phyloP scores from a whole-genome alignment of 2,329 filamentous ascomycete genomes.

The Aspergillus terreus region DNA sequence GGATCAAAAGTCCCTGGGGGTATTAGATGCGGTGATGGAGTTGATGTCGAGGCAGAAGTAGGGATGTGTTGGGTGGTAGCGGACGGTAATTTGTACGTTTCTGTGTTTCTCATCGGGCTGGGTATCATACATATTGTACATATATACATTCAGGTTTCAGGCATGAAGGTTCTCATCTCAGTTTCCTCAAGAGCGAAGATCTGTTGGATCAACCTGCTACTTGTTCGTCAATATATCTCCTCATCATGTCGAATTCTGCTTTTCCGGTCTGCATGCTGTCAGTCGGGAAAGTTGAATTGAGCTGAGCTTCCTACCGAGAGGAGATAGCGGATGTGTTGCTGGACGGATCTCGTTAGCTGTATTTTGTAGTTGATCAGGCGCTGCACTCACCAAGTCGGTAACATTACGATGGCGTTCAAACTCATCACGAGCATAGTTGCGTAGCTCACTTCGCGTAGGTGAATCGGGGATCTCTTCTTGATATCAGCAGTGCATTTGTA shows the following conservation, averaged over 20 bases:
- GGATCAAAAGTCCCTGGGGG: slow-evolving; percentile 29
- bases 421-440: slow-evolving; percentile 41
- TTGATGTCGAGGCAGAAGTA: slow-evolving; percentile 25
- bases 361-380: background rate
- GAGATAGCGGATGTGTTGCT: slow-evolving; percentile 45
- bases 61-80: background rate
- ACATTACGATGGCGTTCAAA: slow-evolving; percentile 43
- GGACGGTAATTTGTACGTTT: background rate
- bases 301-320: slow-evolving; percentile 31
- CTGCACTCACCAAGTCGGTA: slow-evolving; percentile 36
- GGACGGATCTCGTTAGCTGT: background rate
- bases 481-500: slow-evolving; percentile 1
- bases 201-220: slow-evolving; percentile 19
- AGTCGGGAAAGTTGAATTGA: background rate
- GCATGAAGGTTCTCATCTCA: background rate
- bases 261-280: slow-evolving; percentile 38
- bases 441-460: slow-evolving; percentile 38
- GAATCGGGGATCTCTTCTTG: slow-evolving; percentile 37
- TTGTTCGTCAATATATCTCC: slow-evolving; percentile 45
- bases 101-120: slow-evolving; percentile 2
- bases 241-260: slow-evolving; percentile 45
- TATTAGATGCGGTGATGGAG: slow-evolving; percentile 36
- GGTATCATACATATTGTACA: slow-evolving; percentile 18
- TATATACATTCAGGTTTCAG: slow-evolving; percentile 1
- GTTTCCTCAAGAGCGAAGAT: background rate